These are phyloP conservation scores for Termitomyces sp. DNA, from an alignment of 768 basidiomycete genomes.

Conservation along the genomic window DNA sequence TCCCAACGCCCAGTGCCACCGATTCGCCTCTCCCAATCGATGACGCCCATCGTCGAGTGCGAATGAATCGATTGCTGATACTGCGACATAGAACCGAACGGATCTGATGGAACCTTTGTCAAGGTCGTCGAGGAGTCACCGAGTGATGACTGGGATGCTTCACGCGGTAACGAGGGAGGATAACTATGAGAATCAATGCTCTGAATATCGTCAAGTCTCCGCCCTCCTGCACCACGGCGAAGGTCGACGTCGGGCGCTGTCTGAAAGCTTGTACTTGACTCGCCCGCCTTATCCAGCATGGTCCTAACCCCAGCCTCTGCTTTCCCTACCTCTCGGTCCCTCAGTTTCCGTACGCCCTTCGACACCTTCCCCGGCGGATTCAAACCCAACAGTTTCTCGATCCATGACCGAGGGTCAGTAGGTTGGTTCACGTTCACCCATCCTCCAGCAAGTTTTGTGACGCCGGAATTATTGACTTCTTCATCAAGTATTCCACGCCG, in stretches of 20 bases:
- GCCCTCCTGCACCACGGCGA: constrained; percentile 41
- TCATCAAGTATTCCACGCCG: constrained; percentile 86
- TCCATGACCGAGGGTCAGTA: constrained; percentile 69
- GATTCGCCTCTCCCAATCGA: constrained; percentile 74
- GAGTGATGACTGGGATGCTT: constrained; percentile 33
- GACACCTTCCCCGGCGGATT: constrained; percentile 74
- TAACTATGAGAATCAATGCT: constrained; percentile 67
- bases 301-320: constrained; percentile 60
- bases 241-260: constrained; percentile 37
- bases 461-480: constrained; percentile 92
- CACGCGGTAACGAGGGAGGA: constrained; percentile 43
- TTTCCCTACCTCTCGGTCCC: constrained; percentile 71
- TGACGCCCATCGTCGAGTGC: constrained; percentile 60
- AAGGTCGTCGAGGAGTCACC: constrained; percentile 31
- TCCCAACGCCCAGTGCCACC: constrained; percentile 85
- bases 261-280: constrained; percentile 34
- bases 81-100: constrained; percentile 39
- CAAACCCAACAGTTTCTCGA: constrained; percentile 68
- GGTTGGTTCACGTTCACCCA: constrained; percentile 93
- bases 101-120: constrained; percentile 29
- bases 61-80: constrained; percentile 60
- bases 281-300: constrained; percentile 55
- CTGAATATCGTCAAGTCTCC: constrained; percentile 63
- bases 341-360: constrained; percentile 80
- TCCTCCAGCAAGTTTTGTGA: constrained; percentile 77